Base-by-base conservation (phyloP, 192 early-diverging fungal species). In the Entomortierella parvispora region DNA sequence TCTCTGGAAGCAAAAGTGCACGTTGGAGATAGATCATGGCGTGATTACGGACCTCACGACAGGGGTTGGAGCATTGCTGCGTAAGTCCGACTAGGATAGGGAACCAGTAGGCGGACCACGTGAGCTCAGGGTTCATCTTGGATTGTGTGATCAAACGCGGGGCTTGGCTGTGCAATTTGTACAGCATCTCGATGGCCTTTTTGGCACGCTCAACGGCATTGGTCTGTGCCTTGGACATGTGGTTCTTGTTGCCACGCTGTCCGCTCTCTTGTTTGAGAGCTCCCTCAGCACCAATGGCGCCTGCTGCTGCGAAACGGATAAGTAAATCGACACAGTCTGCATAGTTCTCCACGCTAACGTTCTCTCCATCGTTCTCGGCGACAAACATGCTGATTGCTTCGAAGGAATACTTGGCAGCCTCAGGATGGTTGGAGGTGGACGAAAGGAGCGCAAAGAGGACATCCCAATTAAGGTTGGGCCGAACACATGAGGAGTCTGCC, bases 21-120 rank as follows among this genome's bases (percentile, higher is more conserved):
- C 93, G 84, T 79, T 98, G 94, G n/a, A 98, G 80, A 45, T 89
- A 88, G 0, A 93, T 84, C 60, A 94, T 87, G 1, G 94, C 93
- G 48, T 89, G 82, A 71, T 94, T 93, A 23, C 96, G 90, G 8
- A 95, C 87, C 55, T 96, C 92, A 25, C 88, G 87, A 56, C 82
- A 87, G 4, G 92, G 90, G 71, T 92, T 90, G 46, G 84, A 91
- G 70, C 90, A 91, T 67, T 91, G 91, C 64, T 92, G 91, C 15
- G 84, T 86, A 31, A 94, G 66, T 0, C 90, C 90, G 6, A 91
- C 89, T 20, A 93, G 69, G 33, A 94, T 82, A 8, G 93, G 92
- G 37, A 94, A 81, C 93, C 92, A 93, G 71, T 93, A 93, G 34
- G 82, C 86, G 57, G 87, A 89, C 88, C 90, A 94, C 2, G 84